Base-by-base conservation (phyloP, 2,329 filamentous ascomycete genomes). In the Fusarium sp. region DNA sequence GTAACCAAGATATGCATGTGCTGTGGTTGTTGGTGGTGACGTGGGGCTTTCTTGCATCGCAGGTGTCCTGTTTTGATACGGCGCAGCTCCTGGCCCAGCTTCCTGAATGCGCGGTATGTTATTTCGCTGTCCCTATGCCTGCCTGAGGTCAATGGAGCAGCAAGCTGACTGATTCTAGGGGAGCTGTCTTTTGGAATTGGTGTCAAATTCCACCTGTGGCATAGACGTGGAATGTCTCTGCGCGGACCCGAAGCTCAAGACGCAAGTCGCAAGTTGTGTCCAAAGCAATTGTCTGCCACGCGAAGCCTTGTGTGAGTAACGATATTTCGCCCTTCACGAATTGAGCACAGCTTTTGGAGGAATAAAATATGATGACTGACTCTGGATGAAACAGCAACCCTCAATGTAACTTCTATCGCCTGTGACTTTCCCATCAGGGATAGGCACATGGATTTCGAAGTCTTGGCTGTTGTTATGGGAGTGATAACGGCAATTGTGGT, bases 71-170 rank as follows among this genome's bases (percentile, higher is more conserved):
- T 3, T 10, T 45, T 4, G 39, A 60, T 34, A 45, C 44, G 15
- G n/a, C 12, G 20, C 45, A 1, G 56, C 48, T 61, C 19, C 21
- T 61, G 15, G 23, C 30, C 4, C 56, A 40, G 7, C 39, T 61
- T 14, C 57, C 57, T 19, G 26, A 60, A 6, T 61, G 57, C n/a
- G 57, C 55, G 11, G 57, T 61, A 45, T 11, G 48, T 56, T 6
- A 7, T 6, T 6, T 28, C 14, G 1, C 10, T 28, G 14, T 12
- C 6, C 26, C 5, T n/a, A 17, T 9, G n/a, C 32, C 32, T 9
- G 2, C 21, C 2, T 3, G 4, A 28, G 26, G 11, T 28, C 26
- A 28, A 28, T 11, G 10, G 26, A 6, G 11, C 2, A 4, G n/a
- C n/a, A 21, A 14, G 2, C 34, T 28, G 9, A 14, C 2, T 12